Base-by-base conservation (phyloP, 2,329 filamentous ascomycete genomes). In the Colletotrichum liriopes region DNA sequence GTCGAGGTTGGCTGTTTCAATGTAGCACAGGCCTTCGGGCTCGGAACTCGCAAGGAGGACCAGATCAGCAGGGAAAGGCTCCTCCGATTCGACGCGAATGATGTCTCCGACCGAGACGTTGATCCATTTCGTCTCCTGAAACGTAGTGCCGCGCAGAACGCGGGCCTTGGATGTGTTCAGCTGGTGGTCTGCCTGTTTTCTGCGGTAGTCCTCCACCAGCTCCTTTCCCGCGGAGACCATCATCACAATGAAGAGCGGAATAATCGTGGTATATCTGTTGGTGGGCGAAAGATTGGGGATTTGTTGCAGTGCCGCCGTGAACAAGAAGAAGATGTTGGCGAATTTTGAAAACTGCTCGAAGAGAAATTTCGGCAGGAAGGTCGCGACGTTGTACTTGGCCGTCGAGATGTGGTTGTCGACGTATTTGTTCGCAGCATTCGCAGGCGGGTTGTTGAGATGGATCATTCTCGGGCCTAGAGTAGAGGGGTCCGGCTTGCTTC, bases 331-430 rank as follows among this genome's bases (percentile, higher is more conserved):
- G 79, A 99, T 84, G 84, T 99, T 99, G 86, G 96, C 96, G 83
- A 98, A 98, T 86, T 98, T 99, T 73, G 95, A 98, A 84, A 99
- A 99, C 81, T 99, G 96, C 82, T 99, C 96, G 82, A 96, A 95
- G 68, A 99, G 87, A 84, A 99, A 99, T 83, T 99, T 99, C 62
- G 96, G 96, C 23, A 98, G 81, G 82, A 99, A 99, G 26, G 95
- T 98, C 66, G 94, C 88, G 79, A 94, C 78, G 82, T 98, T 99
- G 89, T 99, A 99, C 84, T 99, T 99, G 74, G 96, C 93, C 7
- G 96, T 99, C 52, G 96, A 98, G 74, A 99, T 93, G 82, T 98
- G 95, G 81, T 99, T 99, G 88, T 97, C 94, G 80, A 95, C 90
- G 82, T 96, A 98, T 82, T 96, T 97, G 86, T 95, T 96, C 62